Evolutionary conservation across 306 rosid species (phyloP).

Genomic region (Trifolium fragiferum): DNA sequence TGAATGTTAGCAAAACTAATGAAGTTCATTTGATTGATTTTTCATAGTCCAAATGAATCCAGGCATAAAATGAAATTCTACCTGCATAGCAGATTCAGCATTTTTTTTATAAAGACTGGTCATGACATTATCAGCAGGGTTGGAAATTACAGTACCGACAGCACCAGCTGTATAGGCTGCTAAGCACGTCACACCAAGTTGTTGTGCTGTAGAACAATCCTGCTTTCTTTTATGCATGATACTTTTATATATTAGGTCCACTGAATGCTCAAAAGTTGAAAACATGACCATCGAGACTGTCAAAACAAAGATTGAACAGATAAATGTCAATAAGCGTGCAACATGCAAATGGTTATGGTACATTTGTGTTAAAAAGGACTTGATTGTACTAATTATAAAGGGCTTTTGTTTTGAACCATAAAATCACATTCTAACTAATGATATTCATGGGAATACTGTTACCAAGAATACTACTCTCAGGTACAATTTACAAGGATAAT

Average conservation of each 20-base stretch:
- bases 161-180: slow-evolving; percentile 75
- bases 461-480: no score
- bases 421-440: neutral
- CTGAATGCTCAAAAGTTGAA: slow-evolving; percentile 76
- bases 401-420: neutral
- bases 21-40: slow-evolving; percentile 4
- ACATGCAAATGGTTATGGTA: neutral
- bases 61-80: slow-evolving; percentile 36
- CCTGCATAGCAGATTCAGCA: slow-evolving; percentile 66
- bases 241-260: slow-evolving; percentile 58
- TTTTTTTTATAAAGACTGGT: slow-evolving; percentile 70
- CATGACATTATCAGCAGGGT: slow-evolving; percentile 77
- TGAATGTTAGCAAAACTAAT: slow-evolving; percentile 36
- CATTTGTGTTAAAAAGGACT: neutral
- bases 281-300: slow-evolving; percentile 74
- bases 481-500: no score
- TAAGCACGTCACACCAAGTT: slow-evolving; percentile 73
- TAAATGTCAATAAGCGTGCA: neutral
- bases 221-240: slow-evolving; percentile 57
- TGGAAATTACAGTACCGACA: slow-evolving; percentile 62
- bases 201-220: slow-evolving; percentile 69
- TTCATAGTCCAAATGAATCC: slow-evolving; percentile 3
- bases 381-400: neutral
- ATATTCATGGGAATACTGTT: no score
- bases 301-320: slow-evolving; percentile 35